Evolutionary conservation across 306 rosid species (phyloP).

Genomic region (Ormosia emarginata): DNA sequence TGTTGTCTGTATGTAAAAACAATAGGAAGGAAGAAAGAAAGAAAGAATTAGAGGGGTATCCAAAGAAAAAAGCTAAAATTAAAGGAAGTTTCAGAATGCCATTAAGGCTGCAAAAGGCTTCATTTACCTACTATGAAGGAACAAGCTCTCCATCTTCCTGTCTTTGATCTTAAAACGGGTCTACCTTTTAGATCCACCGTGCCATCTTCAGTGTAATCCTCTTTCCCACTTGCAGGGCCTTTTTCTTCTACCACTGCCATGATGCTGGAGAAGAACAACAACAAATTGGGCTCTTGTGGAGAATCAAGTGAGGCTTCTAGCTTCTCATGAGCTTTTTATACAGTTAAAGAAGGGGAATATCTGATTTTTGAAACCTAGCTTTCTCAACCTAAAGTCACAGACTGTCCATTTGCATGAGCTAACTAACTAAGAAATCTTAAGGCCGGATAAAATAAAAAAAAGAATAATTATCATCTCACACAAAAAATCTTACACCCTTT

Average conservation of each 20-base stretch:
- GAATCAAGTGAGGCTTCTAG: background rate
- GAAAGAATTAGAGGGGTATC: background rate
- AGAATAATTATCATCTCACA: no score
- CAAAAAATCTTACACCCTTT: no score
- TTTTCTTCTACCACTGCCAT: constrained; percentile 34
- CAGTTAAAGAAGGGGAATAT: background rate
- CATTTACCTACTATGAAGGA: constrained; percentile 38
- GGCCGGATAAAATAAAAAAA: background rate
- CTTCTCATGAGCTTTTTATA: background rate
- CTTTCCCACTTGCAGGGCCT: background rate
- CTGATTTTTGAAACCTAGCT: background rate
- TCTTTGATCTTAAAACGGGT: constrained; percentile 37
- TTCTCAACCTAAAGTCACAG: background rate
- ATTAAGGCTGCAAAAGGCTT: background rate
- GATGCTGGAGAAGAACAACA: background rate
- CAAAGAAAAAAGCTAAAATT: background rate
- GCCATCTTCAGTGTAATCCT: constrained; percentile 41
- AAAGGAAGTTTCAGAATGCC: background rate
- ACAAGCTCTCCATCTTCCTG: constrained; percentile 41
- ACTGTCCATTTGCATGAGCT: constrained; percentile 31
- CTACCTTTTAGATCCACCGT: constrained; percentile 36
- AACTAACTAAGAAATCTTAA: background rate
- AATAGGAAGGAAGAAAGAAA: background rate
- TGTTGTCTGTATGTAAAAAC: background rate
- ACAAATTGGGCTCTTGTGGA: background rate